Base-by-base conservation (phyloP, 2,329 filamentous ascomycete genomes). In the Colletotrichum phormii region DNA sequence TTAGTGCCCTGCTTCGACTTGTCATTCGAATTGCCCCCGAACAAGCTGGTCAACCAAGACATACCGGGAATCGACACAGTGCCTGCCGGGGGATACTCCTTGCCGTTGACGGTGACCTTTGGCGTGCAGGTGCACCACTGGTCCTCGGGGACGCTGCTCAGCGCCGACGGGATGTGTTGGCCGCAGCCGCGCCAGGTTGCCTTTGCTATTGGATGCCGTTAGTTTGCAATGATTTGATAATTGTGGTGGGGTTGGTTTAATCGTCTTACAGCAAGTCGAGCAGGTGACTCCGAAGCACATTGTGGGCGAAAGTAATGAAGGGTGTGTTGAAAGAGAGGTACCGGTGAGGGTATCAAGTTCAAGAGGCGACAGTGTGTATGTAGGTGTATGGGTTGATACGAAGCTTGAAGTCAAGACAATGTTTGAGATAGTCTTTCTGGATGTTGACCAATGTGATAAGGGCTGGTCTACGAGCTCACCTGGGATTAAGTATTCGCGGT, bases 181-280 rank as follows among this genome's bases (percentile, higher is more conserved):
- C 86, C 86, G 79, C 86, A 88, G 73, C 86, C 86, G 73, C 85
- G 84, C 86, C 86, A 88, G 31, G 85, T 78, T 75, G 84, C 82
- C 78, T 86, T 87, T 33, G 83, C 86, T 88, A 70, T 75, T n/a
- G 18, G 7, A 33, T 12, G 3, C 11, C 15, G 18, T 29, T 22
- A 33, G 49, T 5, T 18, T 29, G 22, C 24, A 54, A 42, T 54
- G 7, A 24, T 26, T 51, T 13, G 13, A 29, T 31, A 33, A 49
- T 26, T 12, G 35, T 24, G 18, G 22, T 4, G 26, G 15, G 42
- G 24, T 2, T 33, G 13, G 53, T 29, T 5, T 7, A 22, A 29
- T 15, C 42, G 59, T 77, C 84, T 77, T 76, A 86, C 84, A 82
- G 79, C 84, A 86, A 22, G 79, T 83, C 29, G 82, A 73, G 73